Evolutionary conservation across 192 early-diverging fungal species (phyloP).

Genomic region (Mortierella alpina): DNA sequence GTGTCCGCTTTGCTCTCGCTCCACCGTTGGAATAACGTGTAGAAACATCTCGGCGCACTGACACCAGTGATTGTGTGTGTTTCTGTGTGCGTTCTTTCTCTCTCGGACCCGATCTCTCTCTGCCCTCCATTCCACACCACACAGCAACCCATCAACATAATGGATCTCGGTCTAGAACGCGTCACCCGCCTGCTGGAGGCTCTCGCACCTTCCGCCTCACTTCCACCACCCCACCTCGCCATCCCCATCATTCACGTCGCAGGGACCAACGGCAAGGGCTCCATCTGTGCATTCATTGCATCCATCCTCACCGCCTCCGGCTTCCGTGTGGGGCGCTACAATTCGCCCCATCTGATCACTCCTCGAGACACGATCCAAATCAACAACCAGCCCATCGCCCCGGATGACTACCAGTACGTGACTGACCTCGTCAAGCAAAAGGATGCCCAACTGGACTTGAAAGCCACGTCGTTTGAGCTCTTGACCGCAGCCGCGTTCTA

Average conservation of each 20-base stretch:
- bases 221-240: slow-evolving; percentile 38
- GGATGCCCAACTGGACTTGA: slow-evolving; percentile 53
- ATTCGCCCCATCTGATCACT: slow-evolving; percentile 92
- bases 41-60: no score
- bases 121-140: no score
- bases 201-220: slow-evolving; percentile 24
- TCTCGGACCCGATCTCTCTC: no score
- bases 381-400: slow-evolving; percentile 81
- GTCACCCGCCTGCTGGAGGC: slow-evolving; percentile 53
- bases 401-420: slow-evolving; percentile 78
- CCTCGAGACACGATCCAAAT: slow-evolving; percentile 94
- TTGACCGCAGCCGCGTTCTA: slow-evolving; percentile 66
- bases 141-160: slow-evolving; percentile 1
- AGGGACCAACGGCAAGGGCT: slow-evolving; percentile 91
- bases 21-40: no score
- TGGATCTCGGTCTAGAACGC: slow-evolving; percentile 69
- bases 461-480: slow-evolving; percentile 79
- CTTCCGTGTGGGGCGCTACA: slow-evolving; percentile 82
- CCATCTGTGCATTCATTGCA: slow-evolving; percentile 81
- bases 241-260: slow-evolving; percentile 76
- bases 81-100: no score
- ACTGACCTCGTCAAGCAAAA: slow-evolving; percentile 71
- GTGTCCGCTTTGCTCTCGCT: no score
- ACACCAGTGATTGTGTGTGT: no score
- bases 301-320: slow-evolving; percentile 70